Evolutionary conservation across 192 early-diverging fungal genomes (phyloP).

Genomic region (Linnemannia schmuckeri): DNA sequence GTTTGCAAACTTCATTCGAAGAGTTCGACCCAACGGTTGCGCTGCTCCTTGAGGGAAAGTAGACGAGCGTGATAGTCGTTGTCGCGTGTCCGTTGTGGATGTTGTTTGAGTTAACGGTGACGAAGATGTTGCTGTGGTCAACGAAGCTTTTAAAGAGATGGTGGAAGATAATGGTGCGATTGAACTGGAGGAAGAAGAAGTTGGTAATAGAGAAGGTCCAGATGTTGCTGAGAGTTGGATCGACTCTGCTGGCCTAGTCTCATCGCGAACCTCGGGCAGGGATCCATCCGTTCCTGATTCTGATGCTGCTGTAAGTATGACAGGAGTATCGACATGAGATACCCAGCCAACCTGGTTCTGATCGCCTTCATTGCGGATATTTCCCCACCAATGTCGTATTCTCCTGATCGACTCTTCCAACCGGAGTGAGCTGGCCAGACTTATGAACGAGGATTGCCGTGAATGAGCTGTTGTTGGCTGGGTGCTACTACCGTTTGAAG

Average conservation of each 20-base stretch:
- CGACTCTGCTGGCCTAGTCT: background rate
- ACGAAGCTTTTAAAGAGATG: background rate
- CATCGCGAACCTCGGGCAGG: background rate
- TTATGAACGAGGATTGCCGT: slow-evolving; percentile 23
- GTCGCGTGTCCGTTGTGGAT: no score
- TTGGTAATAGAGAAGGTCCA: background rate
- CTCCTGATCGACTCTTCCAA: slow-evolving; percentile 22
- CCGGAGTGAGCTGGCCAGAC: slow-evolving; percentile 15
- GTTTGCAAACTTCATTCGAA: background rate
- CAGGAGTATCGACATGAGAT: background rate
- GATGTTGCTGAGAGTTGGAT: background rate
- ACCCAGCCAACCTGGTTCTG: background rate
- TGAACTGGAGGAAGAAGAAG: background rate
- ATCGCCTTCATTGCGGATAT: slow-evolving; percentile 19
- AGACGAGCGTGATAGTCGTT: background rate
- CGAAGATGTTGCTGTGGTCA: background rate
- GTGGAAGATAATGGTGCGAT: background rate
- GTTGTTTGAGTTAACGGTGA: no score
- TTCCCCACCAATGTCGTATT: slow-evolving; percentile 33
- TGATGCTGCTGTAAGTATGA: background rate
- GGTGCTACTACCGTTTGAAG: background rate
- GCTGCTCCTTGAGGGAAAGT: background rate
- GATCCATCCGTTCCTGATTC: background rate
- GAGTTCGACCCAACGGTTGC: background rate
- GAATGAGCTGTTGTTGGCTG: background rate